These are phyloP conservation scores for Mortierella alpina DNA, from an alignment of 192 early-diverging fungal species.

Conservation along the genomic window DNA sequence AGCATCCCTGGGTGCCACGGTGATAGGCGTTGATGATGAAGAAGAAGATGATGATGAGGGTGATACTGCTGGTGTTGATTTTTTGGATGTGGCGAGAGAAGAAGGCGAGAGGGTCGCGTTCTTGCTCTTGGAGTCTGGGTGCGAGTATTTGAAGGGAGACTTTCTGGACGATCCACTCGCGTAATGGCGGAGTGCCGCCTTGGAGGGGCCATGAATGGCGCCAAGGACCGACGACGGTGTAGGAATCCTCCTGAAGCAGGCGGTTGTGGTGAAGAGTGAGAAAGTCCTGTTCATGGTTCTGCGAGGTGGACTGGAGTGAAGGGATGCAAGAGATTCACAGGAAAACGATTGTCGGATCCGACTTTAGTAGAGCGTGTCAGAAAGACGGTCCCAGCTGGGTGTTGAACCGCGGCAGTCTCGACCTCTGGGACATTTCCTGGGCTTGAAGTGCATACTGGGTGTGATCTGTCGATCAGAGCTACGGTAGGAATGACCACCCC, in stretches of 20 bases:
- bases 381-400: too few relatives aligned
- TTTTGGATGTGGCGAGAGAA: slow-evolving; percentile 8
- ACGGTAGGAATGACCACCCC: too few relatives aligned
- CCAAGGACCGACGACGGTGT: neutral
- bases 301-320: slow-evolving; percentile 6
- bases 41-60: neutral
- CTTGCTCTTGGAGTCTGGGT: slow-evolving; percentile 31
- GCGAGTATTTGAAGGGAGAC: slow-evolving; percentile 36
- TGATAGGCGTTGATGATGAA: neutral
- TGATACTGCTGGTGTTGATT: neutral
- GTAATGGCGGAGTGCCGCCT: neutral
- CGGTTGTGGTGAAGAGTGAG: slow-evolving; percentile 5
- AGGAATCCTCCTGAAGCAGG: neutral
- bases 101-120: slow-evolving; percentile 19
- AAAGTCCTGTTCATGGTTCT: slow-evolving; percentile 29
- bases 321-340: neutral
- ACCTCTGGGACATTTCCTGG: too few relatives aligned
- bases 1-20: slow-evolving; percentile 2
- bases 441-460: too few relatives aligned
- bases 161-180: slow-evolving; percentile 11
- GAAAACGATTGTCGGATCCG: too few relatives aligned
- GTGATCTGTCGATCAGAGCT: too few relatives aligned
- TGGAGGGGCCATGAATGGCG: neutral
- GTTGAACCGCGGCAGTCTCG: too few relatives aligned
- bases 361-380: too few relatives aligned